Percentiles rank a stretch among this genome's conserved stretches.
Conservation (phyloP, 2,329 filamentous ascomycete species). For the Cladosporium sp. region DNA sequence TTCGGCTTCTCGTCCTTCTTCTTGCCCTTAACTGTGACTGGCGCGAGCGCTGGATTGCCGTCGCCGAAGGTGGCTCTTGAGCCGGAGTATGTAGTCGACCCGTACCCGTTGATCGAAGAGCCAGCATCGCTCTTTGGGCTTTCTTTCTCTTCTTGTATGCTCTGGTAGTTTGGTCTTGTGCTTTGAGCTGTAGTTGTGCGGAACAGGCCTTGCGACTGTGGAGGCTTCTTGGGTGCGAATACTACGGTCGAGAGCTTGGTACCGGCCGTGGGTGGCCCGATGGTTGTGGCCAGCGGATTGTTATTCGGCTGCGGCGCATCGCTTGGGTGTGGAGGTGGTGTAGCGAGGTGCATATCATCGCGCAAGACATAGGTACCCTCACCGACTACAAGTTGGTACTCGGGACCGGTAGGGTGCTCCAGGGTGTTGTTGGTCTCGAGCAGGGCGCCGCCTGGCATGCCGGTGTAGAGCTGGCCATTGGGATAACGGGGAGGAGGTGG, state of each 20-base stretch:
- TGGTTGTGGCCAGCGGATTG: constrained; percentile 83
- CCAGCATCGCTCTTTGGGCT: constrained; percentile 44
- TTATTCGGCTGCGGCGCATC: constrained; percentile 83
- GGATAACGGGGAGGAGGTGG: constrained; percentile 83
- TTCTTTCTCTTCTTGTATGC: constrained; percentile 45
- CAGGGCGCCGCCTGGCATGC: constrained; percentile 61
- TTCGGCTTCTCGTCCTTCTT: constrained; percentile 71
- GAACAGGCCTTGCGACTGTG: constrained; percentile 38
- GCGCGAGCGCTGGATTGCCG: constrained; percentile 69
- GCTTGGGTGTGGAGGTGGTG: constrained; percentile 90
- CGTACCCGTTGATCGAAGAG: constrained; percentile 40
- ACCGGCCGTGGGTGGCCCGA: constrained; percentile 77
- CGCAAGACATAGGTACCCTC: constrained; percentile 91
- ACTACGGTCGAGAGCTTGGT: constrained; percentile 78
- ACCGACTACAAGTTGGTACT: constrained; percentile 87
- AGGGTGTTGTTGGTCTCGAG: constrained; percentile 94
- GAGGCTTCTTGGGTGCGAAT: constrained; percentile 53
- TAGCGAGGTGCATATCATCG: constrained; percentile 88
- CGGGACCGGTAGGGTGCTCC: constrained; percentile 71
- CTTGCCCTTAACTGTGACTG: constrained; percentile 60
- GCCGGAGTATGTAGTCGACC: constrained; percentile 28
- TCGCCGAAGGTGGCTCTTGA: constrained; percentile 71
- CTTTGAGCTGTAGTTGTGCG: constrained; percentile 39
- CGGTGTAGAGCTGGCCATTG: constrained; percentile 65
- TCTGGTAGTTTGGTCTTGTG: constrained; percentile 32